Percentiles rank a stretch among this genome's conserved stretches.
phyloP scores from a whole-genome alignment of 129 eudicot genomes.

The Tanacetum coccineum region DNA sequence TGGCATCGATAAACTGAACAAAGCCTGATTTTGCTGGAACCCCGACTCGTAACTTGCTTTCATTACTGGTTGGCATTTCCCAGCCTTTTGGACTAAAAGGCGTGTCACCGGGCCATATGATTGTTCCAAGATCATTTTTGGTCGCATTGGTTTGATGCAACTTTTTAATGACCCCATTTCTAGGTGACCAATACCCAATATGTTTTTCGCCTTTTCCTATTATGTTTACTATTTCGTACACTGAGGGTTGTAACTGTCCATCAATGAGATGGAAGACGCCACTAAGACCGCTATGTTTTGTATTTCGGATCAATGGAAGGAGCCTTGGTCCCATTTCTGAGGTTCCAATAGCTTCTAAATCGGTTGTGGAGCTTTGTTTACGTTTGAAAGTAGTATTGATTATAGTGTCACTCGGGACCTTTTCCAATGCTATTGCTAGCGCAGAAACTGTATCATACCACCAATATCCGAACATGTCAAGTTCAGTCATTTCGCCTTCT shows the following conservation, averaged over 20 bases:
- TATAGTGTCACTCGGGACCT: slow-evolving; percentile 12
- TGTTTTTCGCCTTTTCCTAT: slow-evolving; percentile 34
- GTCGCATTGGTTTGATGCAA: neutral
- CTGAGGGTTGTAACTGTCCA: slow-evolving; percentile 23
- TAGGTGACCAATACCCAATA: slow-evolving; percentile 45
- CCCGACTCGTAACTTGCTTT: slow-evolving; percentile 39
- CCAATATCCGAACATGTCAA: slow-evolving; percentile 40
- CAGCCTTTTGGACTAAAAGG: slow-evolving; percentile 41
- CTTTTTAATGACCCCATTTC: slow-evolving; percentile 1
- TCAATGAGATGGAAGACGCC: slow-evolving; percentile 34
- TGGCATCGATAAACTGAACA: slow-evolving; percentile 34
- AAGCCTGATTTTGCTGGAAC: slow-evolving; percentile 42
- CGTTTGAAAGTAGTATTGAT: neutral
- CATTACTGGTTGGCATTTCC: slow-evolving; percentile 36
- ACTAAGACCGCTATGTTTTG: slow-evolving; percentile 27
- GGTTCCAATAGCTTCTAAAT: slow-evolving; percentile 11
- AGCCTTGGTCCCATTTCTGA: slow-evolving; percentile 33
- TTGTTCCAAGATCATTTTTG: slow-evolving; percentile 28
- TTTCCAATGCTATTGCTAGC: slow-evolving; percentile 41
- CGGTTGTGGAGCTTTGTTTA: neutral
- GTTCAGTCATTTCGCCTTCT: neutral
- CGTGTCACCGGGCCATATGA: slow-evolving; percentile 64
- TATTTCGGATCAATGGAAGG: slow-evolving; percentile 18
- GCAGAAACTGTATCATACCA: slow-evolving; percentile 43
- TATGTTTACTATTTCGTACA: slow-evolving; percentile 40